phyloP scores from a whole-genome alignment of 371 early-diverging fungal genomes.

The Lichtheimia corymbifera region DNA sequence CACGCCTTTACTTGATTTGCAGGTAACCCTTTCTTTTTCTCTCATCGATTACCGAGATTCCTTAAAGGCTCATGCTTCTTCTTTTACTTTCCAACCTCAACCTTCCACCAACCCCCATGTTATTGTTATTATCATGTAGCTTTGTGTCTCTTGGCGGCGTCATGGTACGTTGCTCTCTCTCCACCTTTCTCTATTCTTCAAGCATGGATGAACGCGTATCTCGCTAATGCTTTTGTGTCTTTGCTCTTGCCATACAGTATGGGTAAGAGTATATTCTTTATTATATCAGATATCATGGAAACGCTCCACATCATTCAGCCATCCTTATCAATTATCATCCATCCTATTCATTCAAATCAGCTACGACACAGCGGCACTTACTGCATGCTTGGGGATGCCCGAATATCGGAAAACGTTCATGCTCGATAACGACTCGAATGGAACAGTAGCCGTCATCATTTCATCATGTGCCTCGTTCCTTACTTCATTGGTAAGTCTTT shows the following conservation, averaged over 20 bases:
- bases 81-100: neutral
- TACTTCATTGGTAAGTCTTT: conserved; percentile 37
- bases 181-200: too few species aligned
- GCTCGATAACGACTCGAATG: conserved; percentile 18
- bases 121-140: conserved; percentile 7
- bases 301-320: too few species aligned
- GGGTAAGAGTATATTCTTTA: conserved; percentile 21
- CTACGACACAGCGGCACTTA: conserved; percentile 50
- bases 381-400: conserved; percentile 44
- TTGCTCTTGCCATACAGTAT: conserved; percentile 19
- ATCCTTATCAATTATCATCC: neutral
- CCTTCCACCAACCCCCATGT: neutral
- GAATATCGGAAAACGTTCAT: conserved; percentile 31
- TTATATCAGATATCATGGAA: neutral
- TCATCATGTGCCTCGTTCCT: conserved; percentile 34
- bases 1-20: conserved; percentile 16
- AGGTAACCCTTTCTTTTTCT: conserved; percentile 1
- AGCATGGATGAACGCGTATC: neutral
- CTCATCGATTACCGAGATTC: neutral
- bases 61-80: neutral
- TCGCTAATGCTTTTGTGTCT: neutral
- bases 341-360: conserved; percentile 19
- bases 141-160: conserved; percentile 53
- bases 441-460: conserved; percentile 25
- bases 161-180: conserved; percentile 28